Conservation (phyloP, 2,329 filamentous ascomycete species). For the Diaporthe ampelina region DNA sequence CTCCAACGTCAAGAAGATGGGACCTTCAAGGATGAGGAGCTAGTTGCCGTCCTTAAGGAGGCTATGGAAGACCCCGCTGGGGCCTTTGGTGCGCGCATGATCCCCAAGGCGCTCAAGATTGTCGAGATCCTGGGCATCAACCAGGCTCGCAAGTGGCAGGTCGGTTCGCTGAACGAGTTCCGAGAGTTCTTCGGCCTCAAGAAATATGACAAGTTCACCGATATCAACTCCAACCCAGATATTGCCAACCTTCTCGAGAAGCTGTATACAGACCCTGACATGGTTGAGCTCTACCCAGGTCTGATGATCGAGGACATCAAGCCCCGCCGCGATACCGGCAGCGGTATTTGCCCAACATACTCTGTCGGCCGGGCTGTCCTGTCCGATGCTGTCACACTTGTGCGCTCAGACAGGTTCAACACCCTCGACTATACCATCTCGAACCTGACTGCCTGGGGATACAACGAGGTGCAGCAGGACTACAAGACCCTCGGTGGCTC, state of each 20-base stretch:
- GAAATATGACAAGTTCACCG: slow-evolving; percentile 67
- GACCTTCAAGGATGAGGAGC: slow-evolving; percentile 68
- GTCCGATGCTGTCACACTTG: slow-evolving; percentile 73
- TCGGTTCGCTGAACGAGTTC: slow-evolving; percentile 75
- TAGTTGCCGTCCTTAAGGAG: slow-evolving; percentile 67
- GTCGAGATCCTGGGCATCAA: slow-evolving; percentile 75
- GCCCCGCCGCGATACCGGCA: slow-evolving; percentile 9
- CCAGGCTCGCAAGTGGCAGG: slow-evolving; percentile 73
- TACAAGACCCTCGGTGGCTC: slow-evolving; percentile 28
- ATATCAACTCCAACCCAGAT: slow-evolving; percentile 70
- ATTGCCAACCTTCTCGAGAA: slow-evolving; percentile 69
- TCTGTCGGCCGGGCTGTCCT: slow-evolving; percentile 60
- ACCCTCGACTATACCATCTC: slow-evolving; percentile 71
- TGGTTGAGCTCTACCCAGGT: slow-evolving; percentile 79
- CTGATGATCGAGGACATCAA: slow-evolving; percentile 59
- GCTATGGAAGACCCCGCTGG: slow-evolving; percentile 74
- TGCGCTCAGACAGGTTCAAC: slow-evolving; percentile 76
- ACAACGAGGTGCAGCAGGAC: slow-evolving; percentile 34
- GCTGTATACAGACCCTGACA: slow-evolving; percentile 74
- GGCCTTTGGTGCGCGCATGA: slow-evolving; percentile 70
- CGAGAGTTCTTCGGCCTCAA: slow-evolving; percentile 73
- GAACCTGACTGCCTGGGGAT: slow-evolving; percentile 77
- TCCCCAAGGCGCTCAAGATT: slow-evolving; percentile 69
- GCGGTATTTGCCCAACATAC: slow-evolving; percentile 33
- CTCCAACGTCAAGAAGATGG: slow-evolving; percentile 64